Percentiles rank a stretch among this genome's conserved stretches.
These are phyloP conservation scores for Silybum marianum DNA, from an alignment of 129 eudicot genomes.

Conservation along the genomic window DNA sequence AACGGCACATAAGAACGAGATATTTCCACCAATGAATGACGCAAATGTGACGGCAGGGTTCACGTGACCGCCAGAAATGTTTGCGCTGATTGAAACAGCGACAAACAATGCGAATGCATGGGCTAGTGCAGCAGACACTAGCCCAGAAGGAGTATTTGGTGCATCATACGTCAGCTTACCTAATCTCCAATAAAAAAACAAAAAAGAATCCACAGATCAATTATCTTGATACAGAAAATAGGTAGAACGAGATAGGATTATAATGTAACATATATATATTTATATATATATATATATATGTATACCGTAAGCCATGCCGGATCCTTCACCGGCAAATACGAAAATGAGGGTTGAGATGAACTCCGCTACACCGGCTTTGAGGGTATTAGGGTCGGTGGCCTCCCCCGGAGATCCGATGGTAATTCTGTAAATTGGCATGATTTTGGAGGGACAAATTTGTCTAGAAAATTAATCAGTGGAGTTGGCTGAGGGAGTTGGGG, in stretches of 20 bases:
- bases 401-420: conserved; percentile 68
- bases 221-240: neutral
- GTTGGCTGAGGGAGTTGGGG: conserved; percentile 2
- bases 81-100: conserved; percentile 70
- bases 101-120: conserved; percentile 70
- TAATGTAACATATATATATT: conserved; percentile 4
- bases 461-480: conserved; percentile 1
- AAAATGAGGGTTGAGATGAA: conserved; percentile 73
- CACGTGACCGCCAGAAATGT: conserved; percentile 77
- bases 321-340: conserved; percentile 76
- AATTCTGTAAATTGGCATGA: conserved; percentile 65
- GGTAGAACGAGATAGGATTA: neutral
- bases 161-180: conserved; percentile 58
- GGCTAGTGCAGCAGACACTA: conserved; percentile 60
- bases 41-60: conserved; percentile 81
- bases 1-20: conserved; percentile 55
- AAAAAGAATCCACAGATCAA: neutral
- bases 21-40: conserved; percentile 71
- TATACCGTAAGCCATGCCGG: conserved; percentile 75
- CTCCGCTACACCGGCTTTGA: conserved; percentile 70
- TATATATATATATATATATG: neutral
- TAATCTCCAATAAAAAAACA: conserved; percentile 1
- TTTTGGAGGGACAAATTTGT: neutral
- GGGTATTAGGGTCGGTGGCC: conserved; percentile 66
- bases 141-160: conserved; percentile 52